These are phyloP conservation scores for Taxillus chinensis DNA, from an alignment of 164 flowering plant species.

Conservation along the genomic window DNA sequence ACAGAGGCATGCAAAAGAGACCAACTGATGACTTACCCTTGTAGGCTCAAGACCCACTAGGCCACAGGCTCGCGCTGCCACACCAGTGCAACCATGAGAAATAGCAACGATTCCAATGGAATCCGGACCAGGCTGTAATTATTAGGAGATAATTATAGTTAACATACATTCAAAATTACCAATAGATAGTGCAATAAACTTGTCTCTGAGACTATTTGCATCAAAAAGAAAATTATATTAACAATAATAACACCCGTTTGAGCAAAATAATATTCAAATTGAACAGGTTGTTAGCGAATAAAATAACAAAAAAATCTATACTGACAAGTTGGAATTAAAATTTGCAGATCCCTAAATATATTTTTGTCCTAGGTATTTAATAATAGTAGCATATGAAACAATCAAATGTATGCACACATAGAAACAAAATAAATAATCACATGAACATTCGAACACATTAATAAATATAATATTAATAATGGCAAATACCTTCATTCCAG, in stretches of 20 bases:
- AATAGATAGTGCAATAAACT: too few species aligned
- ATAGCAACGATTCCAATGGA: conserved; percentile 99
- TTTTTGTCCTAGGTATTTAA: too few species aligned
- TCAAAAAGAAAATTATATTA: too few species aligned
- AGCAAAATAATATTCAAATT: too few species aligned
- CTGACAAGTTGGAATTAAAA: too few species aligned
- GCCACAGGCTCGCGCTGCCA: conserved; percentile 96
- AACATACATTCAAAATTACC: background rate
- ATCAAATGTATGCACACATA: too few species aligned
- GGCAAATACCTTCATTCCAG: conserved; percentile 83
- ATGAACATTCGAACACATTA: background rate
- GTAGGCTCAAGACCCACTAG: conserved; percentile 92
- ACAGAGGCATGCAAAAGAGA: background rate
- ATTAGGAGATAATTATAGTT: background rate
- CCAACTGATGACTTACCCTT: conserved; percentile 37
- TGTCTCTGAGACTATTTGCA: too few species aligned
- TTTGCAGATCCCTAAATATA: too few species aligned
- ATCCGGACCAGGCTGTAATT: conserved; percentile 98
- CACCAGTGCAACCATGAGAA: conserved; percentile 91
- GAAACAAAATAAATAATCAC: background rate
- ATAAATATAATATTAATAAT: conserved; percentile 1
- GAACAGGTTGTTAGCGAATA: too few species aligned
- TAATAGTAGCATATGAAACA: too few species aligned
- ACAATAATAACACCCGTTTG: too few species aligned
- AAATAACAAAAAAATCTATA: too few species aligned